phyloP scores from a whole-genome alignment of 192 early-diverging fungal species.

The Chytriomyces sp. region DNA sequence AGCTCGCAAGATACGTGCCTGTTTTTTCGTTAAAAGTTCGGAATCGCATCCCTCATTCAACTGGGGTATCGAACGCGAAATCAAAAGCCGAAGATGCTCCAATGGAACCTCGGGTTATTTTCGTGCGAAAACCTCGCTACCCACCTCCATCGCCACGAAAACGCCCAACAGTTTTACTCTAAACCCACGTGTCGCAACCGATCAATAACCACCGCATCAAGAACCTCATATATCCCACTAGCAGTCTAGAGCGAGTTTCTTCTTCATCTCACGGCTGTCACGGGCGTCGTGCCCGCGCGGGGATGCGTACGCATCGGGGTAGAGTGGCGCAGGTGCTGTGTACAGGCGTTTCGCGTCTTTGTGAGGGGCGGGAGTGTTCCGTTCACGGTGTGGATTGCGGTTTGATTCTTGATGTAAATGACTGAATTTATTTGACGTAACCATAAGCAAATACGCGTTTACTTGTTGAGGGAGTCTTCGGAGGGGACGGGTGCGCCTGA shows the following conservation, averaged over 20 bases:
- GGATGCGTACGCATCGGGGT: not conserved
- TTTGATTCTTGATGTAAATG: not conserved
- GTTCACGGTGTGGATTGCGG: slow-evolving; percentile 12
- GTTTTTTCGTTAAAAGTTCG: too few species aligned
- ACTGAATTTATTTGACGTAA: not conserved
- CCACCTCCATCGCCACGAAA: slow-evolving; percentile 7
- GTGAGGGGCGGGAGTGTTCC: slow-evolving; percentile 11
- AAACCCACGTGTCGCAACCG: not conserved
- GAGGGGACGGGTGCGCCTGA: too few species aligned
- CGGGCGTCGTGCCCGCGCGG: not conserved
- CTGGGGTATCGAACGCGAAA: too few species aligned
- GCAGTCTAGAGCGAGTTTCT: slow-evolving; percentile 1
- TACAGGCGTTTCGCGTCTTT: slow-evolving; percentile 24
- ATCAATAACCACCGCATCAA: not conserved
- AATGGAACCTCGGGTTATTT: too few species aligned
- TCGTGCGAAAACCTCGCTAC: slow-evolving; percentile 1
- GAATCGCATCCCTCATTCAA: too few species aligned
- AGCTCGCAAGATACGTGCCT: too few species aligned
- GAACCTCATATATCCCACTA: slow-evolving; percentile 9
- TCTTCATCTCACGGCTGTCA: not conserved
- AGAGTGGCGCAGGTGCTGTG: not conserved
- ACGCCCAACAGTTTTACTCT: not conserved
- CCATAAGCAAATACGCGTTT: too few species aligned
- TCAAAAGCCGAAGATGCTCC: too few species aligned
- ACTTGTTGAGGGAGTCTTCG: too few species aligned